Base-by-base conservation (phyloP, 2,329 filamentous ascomycete species). In the Trichoderma atrobrunneum region DNA sequence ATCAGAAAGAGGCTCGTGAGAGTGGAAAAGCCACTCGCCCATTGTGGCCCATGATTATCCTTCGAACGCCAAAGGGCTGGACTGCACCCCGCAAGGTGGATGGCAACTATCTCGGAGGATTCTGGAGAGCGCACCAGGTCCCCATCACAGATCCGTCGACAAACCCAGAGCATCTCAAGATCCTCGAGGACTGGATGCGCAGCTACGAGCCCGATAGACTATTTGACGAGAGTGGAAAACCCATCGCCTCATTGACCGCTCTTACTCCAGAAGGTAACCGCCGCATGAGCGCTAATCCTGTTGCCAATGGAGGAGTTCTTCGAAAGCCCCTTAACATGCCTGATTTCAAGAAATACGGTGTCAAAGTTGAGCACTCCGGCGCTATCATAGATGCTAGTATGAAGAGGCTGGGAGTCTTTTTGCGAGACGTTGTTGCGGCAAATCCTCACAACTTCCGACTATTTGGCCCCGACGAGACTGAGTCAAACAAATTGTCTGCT, bases 41-140 rank as follows among this genome's bases (percentile, higher is more conserved):
- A 18, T 86, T 84, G 74, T 95, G 92, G 92, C 92, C 92, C 57
- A 92, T 95, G 91, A 89, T 95, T 70, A 82, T 95, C 48, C 89
- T 95, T 39, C 88, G 92, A 76, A 92, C 88, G 39, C 92, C 92
- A 70, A 94, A 95, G 83, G 92, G 92, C 71, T 95, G 92, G 92
- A 93, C 91, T 16, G 92, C 88, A 2, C 92, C 92, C 7, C 87
- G 91, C 72, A 91, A 92, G 79, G 77, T 94, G 65, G 91, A 91
- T 76, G 88, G 88, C 72, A 91, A 93, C 78, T 90, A 88, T 75
- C 86, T 94, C 8, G 89, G 89, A 76, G 92, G 92, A n/a, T 94
- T 89, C 84, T 95, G 92, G 92, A 88, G 92, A 57, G 85, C 92
- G 21, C 92, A 95, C 78, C 92, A 95, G 80, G 90, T 95, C 7